phyloP scores from a whole-genome alignment of 108 stramenopile species.

The Cyclostephanos invisitatus region DNA sequence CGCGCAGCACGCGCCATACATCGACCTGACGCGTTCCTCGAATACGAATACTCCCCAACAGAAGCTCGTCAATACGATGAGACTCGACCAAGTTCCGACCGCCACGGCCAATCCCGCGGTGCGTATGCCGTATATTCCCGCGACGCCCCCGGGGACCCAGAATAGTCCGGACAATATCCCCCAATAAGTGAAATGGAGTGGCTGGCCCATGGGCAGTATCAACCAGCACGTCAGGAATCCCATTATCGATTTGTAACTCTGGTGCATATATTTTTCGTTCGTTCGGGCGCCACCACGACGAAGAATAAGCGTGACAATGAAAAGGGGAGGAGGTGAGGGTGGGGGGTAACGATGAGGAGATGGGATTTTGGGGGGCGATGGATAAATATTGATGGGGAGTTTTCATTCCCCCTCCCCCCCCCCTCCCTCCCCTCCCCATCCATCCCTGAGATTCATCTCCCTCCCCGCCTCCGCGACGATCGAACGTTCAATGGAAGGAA shows the following conservation, averaged over 20 bases:
- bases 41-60: slow-evolving; percentile 63
- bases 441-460: too few relatives aligned
- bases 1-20: slow-evolving; percentile 27
- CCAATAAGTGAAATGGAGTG: too few relatives aligned
- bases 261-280: too few relatives aligned
- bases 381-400: too few relatives aligned
- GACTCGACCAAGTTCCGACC: slow-evolving; percentile 69
- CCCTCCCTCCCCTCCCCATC: too few relatives aligned
- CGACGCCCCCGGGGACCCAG: slow-evolving; percentile 65
- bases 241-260: slow-evolving; percentile 52
- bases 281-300: too few relatives aligned
- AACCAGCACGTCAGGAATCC: slow-evolving; percentile 81
- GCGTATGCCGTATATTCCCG: slow-evolving; percentile 62
- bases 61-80: slow-evolving; percentile 71
- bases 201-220: slow-evolving; percentile 57
- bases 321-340: background rate
- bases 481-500: too few relatives aligned
- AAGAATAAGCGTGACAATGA: too few relatives aligned
- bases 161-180: slow-evolving; percentile 74
- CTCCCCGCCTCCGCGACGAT: too few relatives aligned
- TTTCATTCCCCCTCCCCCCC: too few relatives aligned
- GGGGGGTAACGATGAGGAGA: too few relatives aligned
- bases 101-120: slow-evolving; percentile 74
- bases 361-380: too few relatives aligned
- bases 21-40: slow-evolving; percentile 46